These are phyloP conservation scores for Theobroma cacao DNA, from an alignment of 345 rosid species.

Conservation along the genomic window DNA sequence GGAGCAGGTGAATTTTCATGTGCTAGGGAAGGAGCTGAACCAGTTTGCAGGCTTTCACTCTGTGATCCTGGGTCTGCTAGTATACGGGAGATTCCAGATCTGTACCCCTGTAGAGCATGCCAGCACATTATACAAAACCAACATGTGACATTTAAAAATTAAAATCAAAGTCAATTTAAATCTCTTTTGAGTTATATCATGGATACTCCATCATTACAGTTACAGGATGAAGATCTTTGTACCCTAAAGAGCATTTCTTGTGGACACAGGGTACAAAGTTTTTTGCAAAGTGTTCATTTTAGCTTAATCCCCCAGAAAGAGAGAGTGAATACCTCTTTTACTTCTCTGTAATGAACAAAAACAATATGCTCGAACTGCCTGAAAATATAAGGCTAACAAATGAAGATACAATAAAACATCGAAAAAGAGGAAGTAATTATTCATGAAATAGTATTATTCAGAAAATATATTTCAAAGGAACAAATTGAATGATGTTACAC, in stretches of 20 bases:
- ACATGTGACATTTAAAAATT: not conserved
- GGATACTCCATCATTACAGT: not conserved
- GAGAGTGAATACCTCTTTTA: constrained; percentile 63
- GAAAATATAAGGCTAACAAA: constrained; percentile 29
- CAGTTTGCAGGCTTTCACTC: constrained; percentile 35
- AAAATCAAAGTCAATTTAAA: constrained; percentile 7
- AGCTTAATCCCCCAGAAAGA: constrained; percentile 4
- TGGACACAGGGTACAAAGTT: not conserved
- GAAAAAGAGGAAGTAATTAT: not conserved
- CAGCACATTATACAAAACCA: not conserved
- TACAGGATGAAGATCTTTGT: not conserved
- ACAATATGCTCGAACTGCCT: constrained; percentile 83
- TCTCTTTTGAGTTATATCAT: not conserved
- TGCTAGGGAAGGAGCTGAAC: constrained; percentile 27
- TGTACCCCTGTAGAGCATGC: constrained; percentile 43
- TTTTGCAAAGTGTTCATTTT: not conserved
- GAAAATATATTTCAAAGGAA: constrained; percentile 4
- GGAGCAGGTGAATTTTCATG: constrained; percentile 31
- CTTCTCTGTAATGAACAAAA: constrained; percentile 81
- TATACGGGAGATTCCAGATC: constrained; percentile 34
- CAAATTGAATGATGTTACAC: not conserved
- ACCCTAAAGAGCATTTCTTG: not conserved
- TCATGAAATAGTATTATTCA: not conserved
- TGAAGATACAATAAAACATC: not conserved
- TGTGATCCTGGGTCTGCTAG: constrained; percentile 30